Conservation (phyloP, 257 asterid genomes). For the Osmanthus fragrans region DNA sequence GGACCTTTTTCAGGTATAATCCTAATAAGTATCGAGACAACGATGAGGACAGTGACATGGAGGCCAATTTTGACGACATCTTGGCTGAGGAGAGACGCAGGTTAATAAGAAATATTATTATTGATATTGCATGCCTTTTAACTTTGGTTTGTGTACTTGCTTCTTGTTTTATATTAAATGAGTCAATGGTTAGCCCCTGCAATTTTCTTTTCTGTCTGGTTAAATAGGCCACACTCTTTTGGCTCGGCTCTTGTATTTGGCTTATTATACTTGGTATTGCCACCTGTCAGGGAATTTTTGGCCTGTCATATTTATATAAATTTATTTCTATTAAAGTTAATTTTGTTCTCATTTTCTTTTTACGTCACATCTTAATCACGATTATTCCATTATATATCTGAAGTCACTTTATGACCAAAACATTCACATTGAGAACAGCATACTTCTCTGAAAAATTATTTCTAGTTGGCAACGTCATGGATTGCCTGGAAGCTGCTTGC, state of each 20-base stretch:
- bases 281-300: background rate
- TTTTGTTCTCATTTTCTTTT: no score
- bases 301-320: background rate
- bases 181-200: background rate
- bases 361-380: no score
- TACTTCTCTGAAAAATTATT: no score
- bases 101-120: conserved; percentile 40
- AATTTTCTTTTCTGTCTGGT: background rate
- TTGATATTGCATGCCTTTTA: background rate
- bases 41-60: conserved; percentile 82
- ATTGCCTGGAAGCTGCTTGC: no score
- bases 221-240: background rate
- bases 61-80: conserved; percentile 69
- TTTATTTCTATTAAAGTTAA: no score
- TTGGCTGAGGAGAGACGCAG: conserved; percentile 69
- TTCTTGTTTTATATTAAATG: background rate
- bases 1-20: conserved; percentile 56
- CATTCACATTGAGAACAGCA: no score
- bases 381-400: no score
- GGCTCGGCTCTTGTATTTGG: background rate
- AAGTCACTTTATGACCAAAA: no score
- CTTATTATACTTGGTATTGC: background rate
- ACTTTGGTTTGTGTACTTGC: background rate
- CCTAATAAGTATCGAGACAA: conserved; percentile 53
- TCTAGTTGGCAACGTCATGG: no score